Evolutionary conservation across 805 yeast genomes (phyloP).

Genomic region (Yarrowia sp.): DNA sequence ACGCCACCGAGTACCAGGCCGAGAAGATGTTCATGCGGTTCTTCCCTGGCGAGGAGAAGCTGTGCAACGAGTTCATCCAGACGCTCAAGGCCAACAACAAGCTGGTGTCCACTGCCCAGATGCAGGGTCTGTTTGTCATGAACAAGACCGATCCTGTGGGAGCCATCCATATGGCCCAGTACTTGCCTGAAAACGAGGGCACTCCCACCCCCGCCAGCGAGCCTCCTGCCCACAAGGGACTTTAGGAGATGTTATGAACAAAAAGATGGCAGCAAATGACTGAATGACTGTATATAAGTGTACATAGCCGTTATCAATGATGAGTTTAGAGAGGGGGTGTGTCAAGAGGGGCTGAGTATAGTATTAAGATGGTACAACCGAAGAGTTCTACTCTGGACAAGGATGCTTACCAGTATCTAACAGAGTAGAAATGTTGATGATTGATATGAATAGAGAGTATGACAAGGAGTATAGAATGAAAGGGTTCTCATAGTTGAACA

Average conservation of each 20-base stretch:
- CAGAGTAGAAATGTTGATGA: no score
- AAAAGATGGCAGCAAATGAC: neutral
- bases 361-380: no score
- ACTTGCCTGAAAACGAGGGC: slow-evolving; percentile 36
- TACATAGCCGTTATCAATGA: neutral
- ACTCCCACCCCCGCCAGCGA: slow-evolving; percentile 21
- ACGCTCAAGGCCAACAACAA: slow-evolving; percentile 58
- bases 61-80: slow-evolving; percentile 60
- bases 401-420: no score
- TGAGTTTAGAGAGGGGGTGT: no score
- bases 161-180: slow-evolving; percentile 68
- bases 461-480: no score
- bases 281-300: slow-evolving; percentile 20
- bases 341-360: no score
- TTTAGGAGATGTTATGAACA: neutral
- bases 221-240: slow-evolving; percentile 31
- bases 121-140: slow-evolving; percentile 94
- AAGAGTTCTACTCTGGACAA: no score
- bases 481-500: no score
- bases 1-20: slow-evolving; percentile 86
- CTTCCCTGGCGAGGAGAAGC: slow-evolving; percentile 66
- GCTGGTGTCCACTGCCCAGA: slow-evolving; percentile 86
- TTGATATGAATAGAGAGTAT: no score
- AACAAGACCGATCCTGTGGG: slow-evolving; percentile 81
- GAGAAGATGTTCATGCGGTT: slow-evolving; percentile 85